Conservation (phyloP, 2,329 filamentous ascomycete species). For the Fusarium falciforme region DNA sequence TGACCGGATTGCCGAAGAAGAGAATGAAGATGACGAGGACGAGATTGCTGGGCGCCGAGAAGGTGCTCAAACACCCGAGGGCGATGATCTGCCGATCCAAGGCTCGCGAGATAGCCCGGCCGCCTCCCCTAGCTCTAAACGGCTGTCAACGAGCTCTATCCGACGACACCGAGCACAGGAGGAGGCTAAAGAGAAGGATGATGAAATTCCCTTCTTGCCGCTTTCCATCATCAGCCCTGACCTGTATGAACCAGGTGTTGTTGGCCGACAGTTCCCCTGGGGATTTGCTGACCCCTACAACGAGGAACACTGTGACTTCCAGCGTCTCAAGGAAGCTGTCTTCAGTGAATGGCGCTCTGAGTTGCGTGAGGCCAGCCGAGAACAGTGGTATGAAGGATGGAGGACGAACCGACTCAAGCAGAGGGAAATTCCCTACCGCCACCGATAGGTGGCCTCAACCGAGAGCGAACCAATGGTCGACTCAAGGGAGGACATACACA, state of each 20-base stretch:
- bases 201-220: slow-evolving; percentile 78
- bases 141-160: slow-evolving; percentile 59
- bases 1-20: slow-evolving; percentile 67
- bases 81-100: slow-evolving; percentile 55
- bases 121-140: slow-evolving; percentile 55
- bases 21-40: slow-evolving; percentile 54
- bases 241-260: slow-evolving; percentile 80
- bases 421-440: slow-evolving; percentile 55
- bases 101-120: slow-evolving; percentile 46
- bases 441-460: slow-evolving; percentile 43
- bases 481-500: slow-evolving; percentile 10
- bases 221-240: slow-evolving; percentile 96
- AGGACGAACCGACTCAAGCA: slow-evolving; percentile 77
- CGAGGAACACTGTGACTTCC: slow-evolving; percentile 91
- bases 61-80: slow-evolving; percentile 41
- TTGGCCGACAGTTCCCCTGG: slow-evolving; percentile 95
- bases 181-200: slow-evolving; percentile 61
- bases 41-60: slow-evolving; percentile 26
- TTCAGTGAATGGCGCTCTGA: slow-evolving; percentile 95
- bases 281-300: slow-evolving; percentile 96
- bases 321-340: slow-evolving; percentile 88
- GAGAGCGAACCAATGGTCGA: slow-evolving; percentile 4
- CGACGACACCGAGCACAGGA: slow-evolving; percentile 60
- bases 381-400: slow-evolving; percentile 97
- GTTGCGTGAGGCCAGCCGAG: slow-evolving; percentile 87